A percentile compares a stretch with the other conserved stretches of the same genome.
These are phyloP conservation scores for Diaporthe ilicicola DNA, from an alignment of 2,329 filamentous ascomycete genomes.

Conservation along the genomic window DNA sequence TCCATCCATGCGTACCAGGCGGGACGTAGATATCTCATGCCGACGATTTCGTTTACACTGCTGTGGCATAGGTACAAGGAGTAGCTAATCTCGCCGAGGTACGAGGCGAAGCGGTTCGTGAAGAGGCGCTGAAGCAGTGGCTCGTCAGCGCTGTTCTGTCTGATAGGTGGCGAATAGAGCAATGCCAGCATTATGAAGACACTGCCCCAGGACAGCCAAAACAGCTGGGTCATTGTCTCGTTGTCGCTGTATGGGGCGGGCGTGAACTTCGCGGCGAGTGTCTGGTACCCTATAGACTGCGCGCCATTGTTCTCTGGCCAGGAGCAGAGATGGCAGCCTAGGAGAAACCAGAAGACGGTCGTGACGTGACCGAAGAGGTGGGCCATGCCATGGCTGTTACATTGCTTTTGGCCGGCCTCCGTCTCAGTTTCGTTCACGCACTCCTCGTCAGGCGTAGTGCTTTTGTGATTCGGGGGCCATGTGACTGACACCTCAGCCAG, in stretches of 20 bases:
- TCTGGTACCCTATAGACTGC: not conserved
- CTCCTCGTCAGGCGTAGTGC: not conserved
- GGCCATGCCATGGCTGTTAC: not conserved
- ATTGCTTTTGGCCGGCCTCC: not conserved
- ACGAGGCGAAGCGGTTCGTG: conserved; percentile 36
- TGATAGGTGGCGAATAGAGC: conserved; percentile 36
- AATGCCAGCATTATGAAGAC: conserved; percentile 35
- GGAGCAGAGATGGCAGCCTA: conserved; percentile 5
- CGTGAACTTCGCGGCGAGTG: not conserved
- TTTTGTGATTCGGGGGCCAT: not conserved
- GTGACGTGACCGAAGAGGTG: not conserved
- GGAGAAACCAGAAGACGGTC: not conserved
- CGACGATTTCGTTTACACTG: conserved; percentile 25
- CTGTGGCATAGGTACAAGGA: conserved; percentile 38
- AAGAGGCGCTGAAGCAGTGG: conserved; percentile 36
- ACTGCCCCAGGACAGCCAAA: conserved; percentile 10
- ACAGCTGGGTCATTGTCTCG: not conserved
- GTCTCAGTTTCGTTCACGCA: not conserved
- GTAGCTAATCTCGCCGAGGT: conserved; percentile 38
- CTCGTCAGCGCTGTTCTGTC: not conserved
- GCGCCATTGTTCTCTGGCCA: not conserved
- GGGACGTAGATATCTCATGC: not conserved
- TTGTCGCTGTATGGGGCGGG: not conserved
- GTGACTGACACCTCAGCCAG: conserved; percentile 34
- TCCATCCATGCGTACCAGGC: conserved; percentile 1